Base-by-base conservation (phyloP, 1,284 basidiomycete species). In the Phellopilus nigrolimitatus region DNA sequence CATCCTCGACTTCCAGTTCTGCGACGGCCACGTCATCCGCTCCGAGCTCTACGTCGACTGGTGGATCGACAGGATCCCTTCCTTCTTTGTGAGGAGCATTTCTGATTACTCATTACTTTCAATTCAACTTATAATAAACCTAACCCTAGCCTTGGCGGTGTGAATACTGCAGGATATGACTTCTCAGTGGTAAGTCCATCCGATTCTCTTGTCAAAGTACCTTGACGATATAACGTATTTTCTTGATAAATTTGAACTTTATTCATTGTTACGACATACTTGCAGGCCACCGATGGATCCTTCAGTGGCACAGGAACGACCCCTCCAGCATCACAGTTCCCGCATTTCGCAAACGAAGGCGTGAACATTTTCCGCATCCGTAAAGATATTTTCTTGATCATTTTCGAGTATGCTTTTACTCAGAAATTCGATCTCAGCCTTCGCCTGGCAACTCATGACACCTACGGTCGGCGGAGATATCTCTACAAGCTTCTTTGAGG, bases 401-500 rank as follows among this genome's bases (percentile, higher is more conserved):
- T 46, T 28, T 25, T 25, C 7, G 24, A 9, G 22, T 36, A 59
- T 64, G 38, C 59, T 56, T 9, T 56, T 56, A 44, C n/a, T 37
- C 17, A 46, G 22, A 34, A 22, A 17, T 8, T 1, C 15, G 7
- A 36, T 27, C 10, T 10, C 22, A 49, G 47, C 67, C 10, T 60
- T 68, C 27, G 66, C 64, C 1, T 69, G 68, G 68, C 66, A 68
- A 54, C 64, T 65, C 47, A 57, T 66, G 41, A 62, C 59, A 9
- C 59, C 57, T 12, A 60, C 55, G n/a, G 42, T 66, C 33, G 62
- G 60, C 24, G 59, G 59, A 36, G 54, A 60, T n/a, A 60, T 69
- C 54, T 59, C 62, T 51, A 39, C 57, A 24, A 53, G 55, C n/a
- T 67, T 61, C 57, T 65, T 67, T 39, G 22, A 50, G 22, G 40